Base-by-base conservation (phyloP, 2,329 filamentous ascomycete species). In the Fusarium mundagurra region DNA sequence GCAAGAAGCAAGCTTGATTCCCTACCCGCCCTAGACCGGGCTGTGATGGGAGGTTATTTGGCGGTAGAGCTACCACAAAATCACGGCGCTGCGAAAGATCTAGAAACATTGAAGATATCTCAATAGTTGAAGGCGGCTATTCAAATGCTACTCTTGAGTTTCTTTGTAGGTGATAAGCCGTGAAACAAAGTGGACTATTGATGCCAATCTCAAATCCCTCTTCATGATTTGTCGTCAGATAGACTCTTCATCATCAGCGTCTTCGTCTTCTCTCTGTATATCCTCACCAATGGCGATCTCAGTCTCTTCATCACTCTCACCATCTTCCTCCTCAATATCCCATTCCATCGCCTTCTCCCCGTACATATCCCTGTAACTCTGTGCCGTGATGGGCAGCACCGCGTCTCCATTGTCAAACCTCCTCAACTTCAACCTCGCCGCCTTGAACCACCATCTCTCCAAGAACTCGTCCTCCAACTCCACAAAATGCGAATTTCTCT, bases 381-480 rank as follows among this genome's bases (percentile, higher is more conserved):
- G 17, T 13, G 34, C 62, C 7, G 71, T 72, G 6, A 64, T 34
- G 3, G 71, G 72, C 53, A 79, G 60, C 20, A 76, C 65, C 3
- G 75, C 63, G 36, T 66, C 61, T 0, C 75, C 72, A 13, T 71
- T 70, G 13, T 66, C 18, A 38, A 75, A 74, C 57, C 76, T 74
- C 14, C 65, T 65, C 59, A 81, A 20, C 8, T 75, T 76, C 43
- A 78, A 27, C 5, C 51, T 36, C 8, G 75, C 71, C 5, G 79
- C 66, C 6, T 61, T 34, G 16, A 24, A 12, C 74, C 76, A 73
- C 80, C 78, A 81, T 16, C 71, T 43, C 5, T 75, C 59, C 17
- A 80, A 45, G 9, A 81, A 80, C 6, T 72, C 59, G 18, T 73
- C 65, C 64, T 80, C 77, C 64, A 78, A 67, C 34, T 61, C 67